These are phyloP conservation scores for Sporothrix brasiliensis DNA, from an alignment of 2,329 filamentous ascomycete species.

Conservation along the genomic window DNA sequence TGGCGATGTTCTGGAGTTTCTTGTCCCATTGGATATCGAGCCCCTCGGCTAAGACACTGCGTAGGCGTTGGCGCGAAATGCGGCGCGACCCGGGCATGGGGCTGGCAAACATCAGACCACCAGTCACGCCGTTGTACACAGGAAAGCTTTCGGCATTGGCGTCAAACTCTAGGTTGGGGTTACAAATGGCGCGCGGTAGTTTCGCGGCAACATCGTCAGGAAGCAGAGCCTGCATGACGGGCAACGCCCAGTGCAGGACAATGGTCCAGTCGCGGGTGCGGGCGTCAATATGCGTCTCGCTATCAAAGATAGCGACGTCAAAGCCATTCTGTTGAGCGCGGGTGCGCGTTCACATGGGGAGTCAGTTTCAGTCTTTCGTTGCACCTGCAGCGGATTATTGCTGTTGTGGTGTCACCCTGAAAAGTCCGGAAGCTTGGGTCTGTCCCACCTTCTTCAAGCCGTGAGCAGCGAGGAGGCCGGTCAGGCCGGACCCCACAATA, in stretches of 20 bases:
- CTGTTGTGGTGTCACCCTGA: background rate
- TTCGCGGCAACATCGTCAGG: constrained; percentile 41
- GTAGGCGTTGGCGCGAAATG: constrained; percentile 44
- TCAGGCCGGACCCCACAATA: constrained; percentile 47
- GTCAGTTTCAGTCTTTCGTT: background rate
- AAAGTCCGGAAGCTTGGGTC: background rate
- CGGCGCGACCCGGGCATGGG: constrained; percentile 43
- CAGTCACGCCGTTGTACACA: constrained; percentile 44
- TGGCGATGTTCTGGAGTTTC: constrained; percentile 31
- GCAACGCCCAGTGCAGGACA: constrained; percentile 47
- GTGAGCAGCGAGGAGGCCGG: constrained; percentile 46
- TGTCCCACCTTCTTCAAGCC: constrained; percentile 42
- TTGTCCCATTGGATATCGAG: constrained; percentile 44
- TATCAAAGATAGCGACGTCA: constrained; percentile 42
- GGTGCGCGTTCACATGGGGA: background rate
- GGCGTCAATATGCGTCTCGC: constrained; percentile 40
- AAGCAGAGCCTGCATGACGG: constrained; percentile 43
- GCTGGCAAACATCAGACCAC: constrained; percentile 44
- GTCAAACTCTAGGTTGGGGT: constrained; percentile 43
- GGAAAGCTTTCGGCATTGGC: constrained; percentile 42
- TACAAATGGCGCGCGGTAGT: constrained; percentile 43
- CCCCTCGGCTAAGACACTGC: constrained; percentile 41
- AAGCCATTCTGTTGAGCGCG: constrained; percentile 42
- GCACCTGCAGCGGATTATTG: background rate
- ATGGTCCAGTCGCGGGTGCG: constrained; percentile 48